Evolutionary conservation across 2,329 filamentous ascomycete genomes (phyloP), one percentile per base, ranked within the genome.

Genomic region (Polytolypa hystricis): DNA sequence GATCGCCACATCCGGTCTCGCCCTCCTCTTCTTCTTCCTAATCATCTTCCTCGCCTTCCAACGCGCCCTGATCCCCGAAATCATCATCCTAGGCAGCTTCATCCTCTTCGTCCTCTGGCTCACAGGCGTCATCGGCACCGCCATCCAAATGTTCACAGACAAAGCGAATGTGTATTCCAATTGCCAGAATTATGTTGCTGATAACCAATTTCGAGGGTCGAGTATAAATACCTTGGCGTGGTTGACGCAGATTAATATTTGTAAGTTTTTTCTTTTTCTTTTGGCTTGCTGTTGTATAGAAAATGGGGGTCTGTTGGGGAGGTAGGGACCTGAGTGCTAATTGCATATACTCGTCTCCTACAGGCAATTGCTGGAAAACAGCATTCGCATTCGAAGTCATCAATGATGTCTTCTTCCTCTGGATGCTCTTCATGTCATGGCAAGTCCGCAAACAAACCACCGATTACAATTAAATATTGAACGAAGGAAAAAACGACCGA

Each of bases 361-460:
- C 43, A 73, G 69, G 69, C 52, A 69, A 73, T 50, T 73, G 70
- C 51, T 80, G 76, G 76, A 67, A 71, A 48, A 73, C 75, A 0
- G 69, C 65, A 3, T 79, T 79, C 47, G 70, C 73, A 7, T 77
- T 79, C 47, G 76, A 74, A 60, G 69, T 80, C 37, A 64, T 79
- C 11, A 74, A 74, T 26, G 65, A 66, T 1, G 67, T 78, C n/a
- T 77, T 79, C 47, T 67, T 77, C 50, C 52, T 79, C 15, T 80
- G 74, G 71, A 77, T 79, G 72, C 73, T 79, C 53, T 57, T 80
- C 32, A 71, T 79, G 65, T 71, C 69, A 4, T 69, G 62, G 54
- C 69, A 73, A 49, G 73, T 77, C 30, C 65, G 65, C 12, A 37
- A 37, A 15, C 26, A 37, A n/a, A n/a, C n/a, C n/a, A n/a, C n/a